Conservation (phyloP, 352 stramenopile species). For the Phytopythium sindhum region DNA sequence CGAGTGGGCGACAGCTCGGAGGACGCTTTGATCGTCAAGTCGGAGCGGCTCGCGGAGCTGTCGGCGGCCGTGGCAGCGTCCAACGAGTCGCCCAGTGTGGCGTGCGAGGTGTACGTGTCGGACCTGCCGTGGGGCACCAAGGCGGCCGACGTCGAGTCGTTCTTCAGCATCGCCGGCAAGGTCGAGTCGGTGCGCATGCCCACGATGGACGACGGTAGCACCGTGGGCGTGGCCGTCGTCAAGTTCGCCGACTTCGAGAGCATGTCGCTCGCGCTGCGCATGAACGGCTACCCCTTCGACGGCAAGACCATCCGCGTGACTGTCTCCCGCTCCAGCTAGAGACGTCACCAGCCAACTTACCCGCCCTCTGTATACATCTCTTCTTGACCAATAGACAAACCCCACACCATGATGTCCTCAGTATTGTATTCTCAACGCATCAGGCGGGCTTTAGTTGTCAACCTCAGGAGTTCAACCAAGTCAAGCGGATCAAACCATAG, state of each 20-base stretch:
- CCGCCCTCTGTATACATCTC: neutral
- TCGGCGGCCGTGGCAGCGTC: constrained; percentile 12
- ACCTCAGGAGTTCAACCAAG: no score
- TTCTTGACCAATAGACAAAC: neutral
- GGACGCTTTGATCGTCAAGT: constrained; percentile 39
- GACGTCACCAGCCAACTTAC: neutral
- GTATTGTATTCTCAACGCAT: neutral
- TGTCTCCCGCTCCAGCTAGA: constrained; percentile 30
- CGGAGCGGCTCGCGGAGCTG: constrained; percentile 32
- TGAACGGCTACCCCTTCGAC: constrained; percentile 70
- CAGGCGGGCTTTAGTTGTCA: no score
- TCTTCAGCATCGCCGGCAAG: constrained; percentile 52
- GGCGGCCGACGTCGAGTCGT: constrained; percentile 50
- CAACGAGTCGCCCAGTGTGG: constrained; percentile 8
- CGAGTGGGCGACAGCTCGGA: constrained; percentile 18
- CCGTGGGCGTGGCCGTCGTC: constrained; percentile 62
- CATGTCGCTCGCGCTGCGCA: constrained; percentile 48
- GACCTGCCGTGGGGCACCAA: constrained; percentile 55
- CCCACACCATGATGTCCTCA: neutral
- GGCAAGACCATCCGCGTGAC: constrained; percentile 61
- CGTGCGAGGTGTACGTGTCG: constrained; percentile 61
- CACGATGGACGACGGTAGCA: constrained; percentile 67
- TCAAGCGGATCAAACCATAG: no score
- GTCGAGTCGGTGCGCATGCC: constrained; percentile 63
- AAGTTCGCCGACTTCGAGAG: constrained; percentile 48